Percentiles rank a stretch among this genome's conserved stretches.
phyloP scores from a whole-genome alignment of 805 yeast species.

The Candida takata region DNA sequence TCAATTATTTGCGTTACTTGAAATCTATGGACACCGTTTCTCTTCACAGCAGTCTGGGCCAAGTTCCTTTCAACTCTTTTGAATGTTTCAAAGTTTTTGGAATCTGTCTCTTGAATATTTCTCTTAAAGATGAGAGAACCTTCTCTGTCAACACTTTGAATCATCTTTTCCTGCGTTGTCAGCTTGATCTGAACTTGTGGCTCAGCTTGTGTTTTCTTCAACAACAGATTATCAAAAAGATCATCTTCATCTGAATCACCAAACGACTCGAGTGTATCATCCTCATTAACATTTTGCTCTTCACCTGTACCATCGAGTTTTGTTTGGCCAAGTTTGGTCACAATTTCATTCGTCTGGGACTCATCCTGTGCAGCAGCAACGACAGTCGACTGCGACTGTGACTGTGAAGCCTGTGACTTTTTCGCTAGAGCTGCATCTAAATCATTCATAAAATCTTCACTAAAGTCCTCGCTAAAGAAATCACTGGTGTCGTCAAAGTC shows the following conservation, averaged over 20 bases:
- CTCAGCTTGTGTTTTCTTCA: conserved; percentile 9
- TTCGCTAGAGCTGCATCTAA: conserved; percentile 5
- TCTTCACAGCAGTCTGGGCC: conserved; percentile 38
- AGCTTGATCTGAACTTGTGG: conserved; percentile 1
- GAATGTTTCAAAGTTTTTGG: conserved; percentile 4
- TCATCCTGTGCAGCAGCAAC: neutral
- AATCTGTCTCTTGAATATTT: conserved; percentile 20
- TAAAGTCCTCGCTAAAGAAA: conserved; percentile 19
- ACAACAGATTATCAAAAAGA: conserved; percentile 11
- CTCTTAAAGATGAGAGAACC: conserved; percentile 19
- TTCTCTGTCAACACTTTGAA: conserved; percentile 14
- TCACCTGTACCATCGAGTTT: neutral
- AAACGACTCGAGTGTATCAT: neutral
- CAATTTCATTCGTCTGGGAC: neutral
- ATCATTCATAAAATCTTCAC: conserved; percentile 21
- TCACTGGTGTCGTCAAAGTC: conserved; percentile 17
- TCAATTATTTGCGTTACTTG: conserved; percentile 32
- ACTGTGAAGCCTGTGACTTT: neutral
- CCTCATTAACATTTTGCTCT: neutral
- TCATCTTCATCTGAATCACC: conserved; percentile 14
- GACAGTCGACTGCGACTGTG: neutral
- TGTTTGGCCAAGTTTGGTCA: neutral
- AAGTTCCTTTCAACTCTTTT: conserved; percentile 9
- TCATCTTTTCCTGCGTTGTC: conserved; percentile 20
- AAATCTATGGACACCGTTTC: conserved; percentile 42